Conservation (phyloP, 352 stramenopile genomes). For the Globisporangium camurandrum region DNA sequence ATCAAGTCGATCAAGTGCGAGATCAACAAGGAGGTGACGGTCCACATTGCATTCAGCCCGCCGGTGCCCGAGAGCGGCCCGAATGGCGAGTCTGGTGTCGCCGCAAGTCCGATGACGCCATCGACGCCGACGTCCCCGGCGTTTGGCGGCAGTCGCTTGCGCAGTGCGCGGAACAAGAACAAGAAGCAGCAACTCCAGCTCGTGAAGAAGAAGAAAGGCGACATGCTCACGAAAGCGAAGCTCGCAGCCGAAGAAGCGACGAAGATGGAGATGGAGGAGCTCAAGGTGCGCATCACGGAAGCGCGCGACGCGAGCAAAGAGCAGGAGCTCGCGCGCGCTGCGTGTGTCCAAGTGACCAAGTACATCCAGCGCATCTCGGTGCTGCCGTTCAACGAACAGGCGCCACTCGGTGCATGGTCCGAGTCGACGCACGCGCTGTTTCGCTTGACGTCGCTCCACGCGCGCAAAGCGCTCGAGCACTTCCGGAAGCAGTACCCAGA, state of each 20-base stretch:
- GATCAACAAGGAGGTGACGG: conserved; percentile 82
- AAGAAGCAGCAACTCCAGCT: conserved; percentile 81
- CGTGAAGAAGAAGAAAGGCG: conserved; percentile 82
- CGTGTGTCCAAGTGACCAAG: conserved; percentile 74
- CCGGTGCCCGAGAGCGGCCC: conserved; percentile 74
- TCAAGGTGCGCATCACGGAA: conserved; percentile 73
- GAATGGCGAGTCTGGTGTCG: conserved; percentile 73
- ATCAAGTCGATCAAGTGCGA: conserved; percentile 84
- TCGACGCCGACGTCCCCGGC: conserved; percentile 79
- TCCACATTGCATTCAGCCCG: conserved; percentile 75
- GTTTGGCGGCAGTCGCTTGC: conserved; percentile 55
- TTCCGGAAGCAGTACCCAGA: conserved; percentile 82
- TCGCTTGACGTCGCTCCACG: conserved; percentile 66
- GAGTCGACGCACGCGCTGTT: conserved; percentile 78
- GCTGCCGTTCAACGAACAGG: conserved; percentile 74
- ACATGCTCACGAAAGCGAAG: conserved; percentile 85
- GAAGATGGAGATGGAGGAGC: conserved; percentile 85
- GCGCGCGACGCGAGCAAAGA: conserved; percentile 74
- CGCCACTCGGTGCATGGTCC: conserved; percentile 70
- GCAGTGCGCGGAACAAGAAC: conserved; percentile 75
- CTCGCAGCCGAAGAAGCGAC: conserved; percentile 79
- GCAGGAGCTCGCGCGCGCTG: conserved; percentile 65
- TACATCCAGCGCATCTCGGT: conserved; percentile 80
- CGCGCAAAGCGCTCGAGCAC: conserved; percentile 70
- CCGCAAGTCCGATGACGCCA: conserved; percentile 79